A percentile compares a stretch with the other conserved stretches of the same genome.
Conservation (phyloP, 2,329 filamentous ascomycete species). For the Epichloe sp. region DNA sequence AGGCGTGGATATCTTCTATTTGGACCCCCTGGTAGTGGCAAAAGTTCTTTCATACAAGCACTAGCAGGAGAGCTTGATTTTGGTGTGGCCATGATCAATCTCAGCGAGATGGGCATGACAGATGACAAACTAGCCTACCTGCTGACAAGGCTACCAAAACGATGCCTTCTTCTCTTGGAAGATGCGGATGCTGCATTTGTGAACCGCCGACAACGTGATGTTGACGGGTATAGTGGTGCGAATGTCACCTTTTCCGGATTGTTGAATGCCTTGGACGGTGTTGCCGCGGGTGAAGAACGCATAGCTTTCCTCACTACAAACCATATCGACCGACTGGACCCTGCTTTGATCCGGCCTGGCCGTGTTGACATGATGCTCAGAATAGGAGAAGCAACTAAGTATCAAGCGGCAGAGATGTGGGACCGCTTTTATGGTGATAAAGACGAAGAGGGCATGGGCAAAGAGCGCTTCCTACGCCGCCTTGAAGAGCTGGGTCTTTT, state of each 20-base stretch:
- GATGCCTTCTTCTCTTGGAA: conserved; percentile 73
- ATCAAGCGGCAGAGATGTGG: conserved; percentile 82
- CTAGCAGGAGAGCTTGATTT: conserved; percentile 87
- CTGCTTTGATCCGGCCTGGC: conserved; percentile 79
- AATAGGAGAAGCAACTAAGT: conserved; percentile 74
- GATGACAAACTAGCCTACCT: conserved; percentile 81
- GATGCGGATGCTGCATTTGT: conserved; percentile 86
- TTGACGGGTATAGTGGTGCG: conserved; percentile 73
- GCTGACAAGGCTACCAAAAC: conserved; percentile 69
- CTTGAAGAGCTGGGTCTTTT: conserved; percentile 61
- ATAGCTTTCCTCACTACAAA: conserved; percentile 93
- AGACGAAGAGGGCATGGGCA: conserved; percentile 49
- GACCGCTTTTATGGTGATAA: conserved; percentile 86
- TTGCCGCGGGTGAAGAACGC: conserved; percentile 89
- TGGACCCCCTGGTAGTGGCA: conserved; percentile 86
- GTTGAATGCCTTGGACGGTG: conserved; percentile 73
- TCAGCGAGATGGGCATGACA: conserved; percentile 79
- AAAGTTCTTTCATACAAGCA: conserved; percentile 93
- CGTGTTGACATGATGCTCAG: conserved; percentile 87
- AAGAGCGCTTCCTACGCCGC: conserved; percentile 55
- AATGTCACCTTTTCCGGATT: conserved; percentile 91
- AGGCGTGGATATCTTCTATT: conserved; percentile 79
- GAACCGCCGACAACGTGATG: conserved; percentile 62
- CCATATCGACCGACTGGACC: conserved; percentile 78
- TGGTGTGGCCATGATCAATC: conserved; percentile 82